Base-by-base conservation (phyloP, 805 yeast genomes). In the Hyphopichia homilentoma region DNA sequence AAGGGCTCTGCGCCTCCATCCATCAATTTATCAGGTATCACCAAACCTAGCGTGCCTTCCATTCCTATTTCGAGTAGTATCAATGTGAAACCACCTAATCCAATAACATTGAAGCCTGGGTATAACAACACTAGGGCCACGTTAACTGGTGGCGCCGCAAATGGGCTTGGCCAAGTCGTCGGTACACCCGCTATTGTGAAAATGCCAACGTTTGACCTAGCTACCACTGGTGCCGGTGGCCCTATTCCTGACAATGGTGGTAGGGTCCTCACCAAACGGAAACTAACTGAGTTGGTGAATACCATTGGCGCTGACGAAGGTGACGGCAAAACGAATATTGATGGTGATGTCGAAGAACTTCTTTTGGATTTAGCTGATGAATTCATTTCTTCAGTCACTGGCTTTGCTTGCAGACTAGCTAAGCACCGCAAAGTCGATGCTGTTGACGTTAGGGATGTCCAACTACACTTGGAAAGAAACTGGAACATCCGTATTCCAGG, bases 401-500 rank as follows among this genome's bases (percentile, higher is more conserved):
- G 87, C 2, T 93, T 93, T 65, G 96, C 97, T 1, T 90, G 97
- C 54, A 75, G 94, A 34, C 68, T 93, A 43, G 97, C 99, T 15
- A 93, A 93, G 55, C 97, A 90, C 53, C 74, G 99, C 46, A 87
- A 85, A 51, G 77, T 86, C 5, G 96, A 90, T 39, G 75, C 82
- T 22, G 66, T 93, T 16, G 97, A 90, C 44, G 86, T 84, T 11
- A 79, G 79, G 46, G 99, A 93, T 55, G 75, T 94, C 32, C 97
- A 93, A 57, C 60, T 93, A 35, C 96, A 93, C 56, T 67, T 93
- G 47, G 96, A 88, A 48, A 76, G 84, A 47, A 88, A 89, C 57
- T 90, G 96, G 97, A 89, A 90, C 57, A 86, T 93, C 34, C 77
- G 94, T 45, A 76, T 90, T 19, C 97, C 98, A 0, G 98, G 97